These are phyloP conservation scores for Neopestalotiopsis sp. DNA, from an alignment of 2,329 filamentous ascomycete genomes.

Conservation along the genomic window DNA sequence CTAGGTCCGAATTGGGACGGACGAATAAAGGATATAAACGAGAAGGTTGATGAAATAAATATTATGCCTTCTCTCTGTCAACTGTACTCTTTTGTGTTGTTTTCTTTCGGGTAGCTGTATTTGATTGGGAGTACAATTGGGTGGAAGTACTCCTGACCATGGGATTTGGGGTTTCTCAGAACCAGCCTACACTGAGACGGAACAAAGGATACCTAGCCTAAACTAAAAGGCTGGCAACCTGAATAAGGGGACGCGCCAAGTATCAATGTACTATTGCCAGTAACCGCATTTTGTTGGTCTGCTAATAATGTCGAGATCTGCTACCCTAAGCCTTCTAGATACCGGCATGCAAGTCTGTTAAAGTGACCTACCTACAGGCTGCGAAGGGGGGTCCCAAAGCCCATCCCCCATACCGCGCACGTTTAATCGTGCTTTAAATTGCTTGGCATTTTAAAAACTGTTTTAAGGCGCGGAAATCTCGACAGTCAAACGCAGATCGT, in stretches of 20 bases:
- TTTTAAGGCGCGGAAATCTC: conserved; percentile 9
- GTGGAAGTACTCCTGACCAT: neutral
- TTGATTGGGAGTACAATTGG: neutral
- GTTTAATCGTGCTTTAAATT: conserved; percentile 17
- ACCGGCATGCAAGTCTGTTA: neutral
- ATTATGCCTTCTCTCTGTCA: neutral
- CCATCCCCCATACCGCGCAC: neutral
- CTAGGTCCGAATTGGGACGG: neutral
- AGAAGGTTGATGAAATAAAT: neutral
- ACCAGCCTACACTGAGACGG: neutral
- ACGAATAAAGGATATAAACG: neutral
- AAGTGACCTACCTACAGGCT: neutral
- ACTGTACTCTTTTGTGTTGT: neutral
- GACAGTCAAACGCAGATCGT: conserved; percentile 15
- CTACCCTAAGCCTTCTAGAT: neutral
- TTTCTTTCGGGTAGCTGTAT: neutral
- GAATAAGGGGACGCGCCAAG: neutral
- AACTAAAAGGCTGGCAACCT: neutral
- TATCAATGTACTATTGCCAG: too few relatives aligned
- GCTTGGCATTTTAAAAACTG: conserved; percentile 15
- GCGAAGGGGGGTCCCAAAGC: neutral
- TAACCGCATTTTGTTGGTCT: too few relatives aligned
- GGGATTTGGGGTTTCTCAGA: neutral
- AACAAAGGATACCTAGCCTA: neutral
- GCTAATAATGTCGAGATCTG: neutral